Conservation (phyloP, 2,329 filamentous ascomycete genomes). For the Neofusicoccum ribis region DNA sequence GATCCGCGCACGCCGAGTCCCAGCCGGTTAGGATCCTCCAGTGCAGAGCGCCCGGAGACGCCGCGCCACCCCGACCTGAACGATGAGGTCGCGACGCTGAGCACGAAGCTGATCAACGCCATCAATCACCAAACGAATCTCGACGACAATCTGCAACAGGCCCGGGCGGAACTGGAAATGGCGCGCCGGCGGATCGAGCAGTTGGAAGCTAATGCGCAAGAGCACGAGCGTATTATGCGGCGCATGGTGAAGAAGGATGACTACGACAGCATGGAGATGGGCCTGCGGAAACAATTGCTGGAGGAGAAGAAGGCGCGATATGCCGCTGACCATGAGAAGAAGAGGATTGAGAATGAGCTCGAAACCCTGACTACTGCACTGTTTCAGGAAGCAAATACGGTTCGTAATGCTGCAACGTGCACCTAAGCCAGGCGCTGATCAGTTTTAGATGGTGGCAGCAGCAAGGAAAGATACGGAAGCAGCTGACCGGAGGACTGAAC, state of each 20-base stretch:
- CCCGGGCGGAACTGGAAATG: constrained; percentile 78
- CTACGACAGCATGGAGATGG: constrained; percentile 58
- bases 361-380: constrained; percentile 87
- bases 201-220: constrained; percentile 69
- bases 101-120: constrained; percentile 93
- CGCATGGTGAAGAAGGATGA: constrained; percentile 73
- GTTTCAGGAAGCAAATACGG: constrained; percentile 96
- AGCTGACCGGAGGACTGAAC: constrained; percentile 81
- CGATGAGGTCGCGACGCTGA: constrained; percentile 82
- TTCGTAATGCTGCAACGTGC: constrained; percentile 34
- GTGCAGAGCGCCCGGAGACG: constrained; percentile 40
- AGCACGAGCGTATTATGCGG: constrained; percentile 51
- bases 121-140: constrained; percentile 95
- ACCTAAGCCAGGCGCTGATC: constrained; percentile 24
- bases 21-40: constrained; percentile 23
- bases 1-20: constrained; percentile 49
- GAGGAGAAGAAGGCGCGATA: constrained; percentile 43
- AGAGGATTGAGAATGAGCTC: constrained; percentile 86
- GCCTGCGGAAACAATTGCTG: constrained; percentile 42
- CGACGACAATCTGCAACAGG: constrained; percentile 81
- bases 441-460: constrained; percentile 76
- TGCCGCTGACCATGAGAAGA: constrained; percentile 65
- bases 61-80: constrained; percentile 60
- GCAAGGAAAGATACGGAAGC: constrained; percentile 83
- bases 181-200: constrained; percentile 66